Conservation (phyloP, 192 early-diverging fungal species). For the Phlyctochytrium arcticum region DNA sequence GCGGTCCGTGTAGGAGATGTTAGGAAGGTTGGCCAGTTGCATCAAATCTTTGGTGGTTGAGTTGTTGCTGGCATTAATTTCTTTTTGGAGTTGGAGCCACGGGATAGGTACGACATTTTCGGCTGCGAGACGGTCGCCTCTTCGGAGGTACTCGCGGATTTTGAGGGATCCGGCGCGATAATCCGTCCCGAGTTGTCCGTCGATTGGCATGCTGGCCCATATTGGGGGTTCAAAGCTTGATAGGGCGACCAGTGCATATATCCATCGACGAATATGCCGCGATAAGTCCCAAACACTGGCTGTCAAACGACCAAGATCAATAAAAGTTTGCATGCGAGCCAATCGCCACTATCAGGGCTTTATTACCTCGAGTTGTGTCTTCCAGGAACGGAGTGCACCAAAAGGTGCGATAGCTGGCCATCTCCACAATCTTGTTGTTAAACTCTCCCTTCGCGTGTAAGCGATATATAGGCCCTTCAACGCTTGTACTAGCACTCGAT, state of each 20-base stretch:
- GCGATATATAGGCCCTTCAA: not conserved
- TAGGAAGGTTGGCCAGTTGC: not conserved
- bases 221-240: too few species aligned
- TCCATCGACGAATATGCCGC: constrained; percentile 7
- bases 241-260: constrained; percentile 6
- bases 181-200: not conserved
- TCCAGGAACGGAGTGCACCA: constrained; percentile 21
- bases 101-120: constrained; percentile 9
- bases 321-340: too few species aligned
- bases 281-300: constrained; percentile 14
- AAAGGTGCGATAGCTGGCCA: constrained; percentile 4
- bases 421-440: constrained; percentile 1
- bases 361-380: constrained; percentile 9
- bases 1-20: not conserved
- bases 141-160: constrained; percentile 9
- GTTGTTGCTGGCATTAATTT: not conserved
- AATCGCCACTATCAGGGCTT: too few species aligned
- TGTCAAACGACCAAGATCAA: too few species aligned
- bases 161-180: not conserved
- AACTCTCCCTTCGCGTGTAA: not conserved
- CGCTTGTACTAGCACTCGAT: not conserved
- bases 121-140: constrained; percentile 9
- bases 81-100: not conserved
- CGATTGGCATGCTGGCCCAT: not conserved
- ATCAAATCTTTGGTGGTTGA: too few species aligned